Percentiles rank a stretch among this genome's conserved stretches.
phyloP scores from a whole-genome alignment of 2,329 filamentous ascomycete species.

The Arthroderma uncinatum region DNA sequence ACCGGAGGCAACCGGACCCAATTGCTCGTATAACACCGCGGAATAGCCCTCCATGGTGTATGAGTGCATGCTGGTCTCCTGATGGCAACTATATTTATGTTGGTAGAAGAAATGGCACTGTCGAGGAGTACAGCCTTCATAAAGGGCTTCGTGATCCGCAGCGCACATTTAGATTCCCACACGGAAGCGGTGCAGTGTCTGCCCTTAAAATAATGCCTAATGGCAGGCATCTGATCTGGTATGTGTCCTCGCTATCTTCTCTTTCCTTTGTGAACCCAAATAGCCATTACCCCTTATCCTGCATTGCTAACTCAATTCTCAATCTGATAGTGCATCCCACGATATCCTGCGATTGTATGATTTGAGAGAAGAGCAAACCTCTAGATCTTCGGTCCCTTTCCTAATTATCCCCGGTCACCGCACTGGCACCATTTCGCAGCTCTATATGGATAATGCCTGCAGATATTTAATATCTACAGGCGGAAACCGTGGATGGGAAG shows the following conservation, averaged over 20 bases:
- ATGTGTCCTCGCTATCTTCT: constrained; percentile 20
- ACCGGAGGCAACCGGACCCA: constrained; percentile 56
- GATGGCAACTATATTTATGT: constrained; percentile 94
- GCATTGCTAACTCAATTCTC: not conserved
- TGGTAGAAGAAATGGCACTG: constrained; percentile 77
- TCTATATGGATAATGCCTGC: constrained; percentile 80
- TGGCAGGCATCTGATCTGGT: constrained; percentile 81
- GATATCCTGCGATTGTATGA: constrained; percentile 93
- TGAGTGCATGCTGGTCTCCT: constrained; percentile 91
- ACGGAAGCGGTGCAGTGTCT: constrained; percentile 79
- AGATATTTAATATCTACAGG: constrained; percentile 85
- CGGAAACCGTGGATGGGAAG: constrained; percentile 92
- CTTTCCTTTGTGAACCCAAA: not conserved
- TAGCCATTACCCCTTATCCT: not conserved
- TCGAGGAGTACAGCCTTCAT: constrained; percentile 87
- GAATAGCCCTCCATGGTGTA: constrained; percentile 86
- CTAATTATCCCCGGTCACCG: constrained; percentile 88
- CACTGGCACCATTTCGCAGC: constrained; percentile 73
- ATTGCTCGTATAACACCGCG: constrained; percentile 67
- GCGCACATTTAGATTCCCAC: constrained; percentile 74
- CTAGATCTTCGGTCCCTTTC: constrained; percentile 76
- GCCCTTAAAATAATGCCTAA: constrained; percentile 86
- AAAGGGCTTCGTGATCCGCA: constrained; percentile 64
- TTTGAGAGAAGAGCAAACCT: constrained; percentile 53
- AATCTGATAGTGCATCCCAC: constrained; percentile 58